A percentile compares a stretch with the other conserved stretches of the same genome.
Conservation (phyloP, 331 rosid genomes). For the Phaseolus coccineus region DNA sequence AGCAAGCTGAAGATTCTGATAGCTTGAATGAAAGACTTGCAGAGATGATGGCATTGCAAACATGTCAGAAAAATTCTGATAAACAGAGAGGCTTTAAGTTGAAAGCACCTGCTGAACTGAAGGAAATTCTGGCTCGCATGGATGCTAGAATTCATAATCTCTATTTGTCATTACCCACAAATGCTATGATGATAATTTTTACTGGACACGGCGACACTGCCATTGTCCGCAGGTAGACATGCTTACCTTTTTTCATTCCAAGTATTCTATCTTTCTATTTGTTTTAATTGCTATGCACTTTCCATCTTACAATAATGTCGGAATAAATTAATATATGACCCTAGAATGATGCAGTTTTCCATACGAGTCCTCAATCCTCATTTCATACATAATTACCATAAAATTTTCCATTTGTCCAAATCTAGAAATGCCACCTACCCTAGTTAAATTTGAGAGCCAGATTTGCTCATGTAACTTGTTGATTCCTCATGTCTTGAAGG, state of each 20-base stretch:
- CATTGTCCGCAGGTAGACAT: constrained; percentile 76
- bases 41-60: constrained; percentile 80
- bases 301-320: constrained; percentile 1
- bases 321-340: background rate
- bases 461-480: constrained; percentile 10
- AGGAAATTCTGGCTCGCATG: constrained; percentile 74
- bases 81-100: constrained; percentile 60
- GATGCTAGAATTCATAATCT: constrained; percentile 72
- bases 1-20: constrained; percentile 78
- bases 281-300: background rate
- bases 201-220: constrained; percentile 97
- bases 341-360: constrained; percentile 5
- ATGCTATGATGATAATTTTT: constrained; percentile 89
- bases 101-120: constrained; percentile 61
- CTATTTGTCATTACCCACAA: constrained; percentile 66
- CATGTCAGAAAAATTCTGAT: constrained; percentile 62
- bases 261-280: constrained; percentile 25
- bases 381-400: background rate
- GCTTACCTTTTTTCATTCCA: constrained; percentile 19
- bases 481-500: background rate
- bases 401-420: constrained; percentile 19
- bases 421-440: constrained; percentile 22
- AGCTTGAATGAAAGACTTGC: constrained; percentile 76
- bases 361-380: background rate
- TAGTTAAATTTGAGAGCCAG: background rate